Percentiles rank a stretch among this genome's conserved stretches.
Evolutionary conservation across 2,329 filamentous ascomycete genomes (phyloP).

Genomic region (Berkeleyomyces rouxiae): DNA sequence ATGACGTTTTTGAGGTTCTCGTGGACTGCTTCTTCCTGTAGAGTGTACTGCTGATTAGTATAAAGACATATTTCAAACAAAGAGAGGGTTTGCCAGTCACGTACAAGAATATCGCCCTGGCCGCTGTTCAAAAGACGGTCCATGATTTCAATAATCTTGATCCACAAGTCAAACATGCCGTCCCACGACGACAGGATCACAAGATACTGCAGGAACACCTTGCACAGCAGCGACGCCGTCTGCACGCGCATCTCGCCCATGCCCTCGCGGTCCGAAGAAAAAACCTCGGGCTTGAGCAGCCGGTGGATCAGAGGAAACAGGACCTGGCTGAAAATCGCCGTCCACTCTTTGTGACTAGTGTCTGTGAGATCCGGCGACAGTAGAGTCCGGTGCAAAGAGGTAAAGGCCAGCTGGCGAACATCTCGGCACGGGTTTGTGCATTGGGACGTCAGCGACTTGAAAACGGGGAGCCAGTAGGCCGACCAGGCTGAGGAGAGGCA

Average conservation of each 20-base stretch:
- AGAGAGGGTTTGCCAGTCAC: conserved; percentile 20
- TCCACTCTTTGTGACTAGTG: conserved; percentile 81
- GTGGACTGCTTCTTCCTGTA: conserved; percentile 78
- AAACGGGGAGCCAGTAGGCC: conserved; percentile 92
- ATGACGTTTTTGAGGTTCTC: conserved; percentile 94
- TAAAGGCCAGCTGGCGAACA: conserved; percentile 76
- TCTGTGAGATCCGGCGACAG: conserved; percentile 71
- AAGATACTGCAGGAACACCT: conserved; percentile 88
- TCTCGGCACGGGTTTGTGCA: conserved; percentile 91
- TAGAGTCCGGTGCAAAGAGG: conserved; percentile 68
- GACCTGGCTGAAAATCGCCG: conserved; percentile 83
- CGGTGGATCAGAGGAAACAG: conserved; percentile 79
- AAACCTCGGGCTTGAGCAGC: conserved; percentile 85
- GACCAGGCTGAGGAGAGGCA: conserved; percentile 56
- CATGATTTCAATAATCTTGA: conserved; percentile 83
- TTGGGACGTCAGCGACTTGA: conserved; percentile 73
- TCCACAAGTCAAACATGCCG: conserved; percentile 81
- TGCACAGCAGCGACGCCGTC: conserved; percentile 78
- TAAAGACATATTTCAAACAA: neutral
- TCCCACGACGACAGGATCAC: conserved; percentile 72
- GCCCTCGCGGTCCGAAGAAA: conserved; percentile 73
- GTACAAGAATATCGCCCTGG: conserved; percentile 72
- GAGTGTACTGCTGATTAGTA: neutral
- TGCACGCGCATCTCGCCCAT: conserved; percentile 95
- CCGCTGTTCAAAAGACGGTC: conserved; percentile 93